A percentile compares a stretch with the other conserved stretches of the same genome.
phyloP scores from a whole-genome alignment of 257 asterid genomes.

The Capsicum baccatum region DNA sequence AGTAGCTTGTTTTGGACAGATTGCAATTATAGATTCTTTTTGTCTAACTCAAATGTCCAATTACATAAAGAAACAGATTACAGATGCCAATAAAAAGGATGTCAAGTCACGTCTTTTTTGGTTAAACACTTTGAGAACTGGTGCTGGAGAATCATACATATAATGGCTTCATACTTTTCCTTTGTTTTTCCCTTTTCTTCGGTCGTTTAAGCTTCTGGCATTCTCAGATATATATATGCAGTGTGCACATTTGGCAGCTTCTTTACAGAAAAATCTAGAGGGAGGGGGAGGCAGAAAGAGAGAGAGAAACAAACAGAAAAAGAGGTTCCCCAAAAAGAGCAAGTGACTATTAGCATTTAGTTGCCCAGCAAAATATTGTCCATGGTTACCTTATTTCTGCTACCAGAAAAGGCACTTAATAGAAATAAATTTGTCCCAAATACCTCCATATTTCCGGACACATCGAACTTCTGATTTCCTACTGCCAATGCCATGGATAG shows the following conservation, averaged over 20 bases:
- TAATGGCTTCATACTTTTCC: not conserved
- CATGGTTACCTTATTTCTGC: not conserved
- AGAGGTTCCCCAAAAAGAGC: conserved; percentile 23
- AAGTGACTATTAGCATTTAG: not conserved
- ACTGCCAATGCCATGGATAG: conserved; percentile 62
- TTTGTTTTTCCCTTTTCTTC: conserved; percentile 11
- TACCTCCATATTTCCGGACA: conserved; percentile 35
- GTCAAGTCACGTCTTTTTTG: not conserved
- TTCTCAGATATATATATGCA: conserved; percentile 2
- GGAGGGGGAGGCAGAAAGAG: conserved; percentile 23
- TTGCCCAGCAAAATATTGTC: not conserved
- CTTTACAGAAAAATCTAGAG: conserved; percentile 8
- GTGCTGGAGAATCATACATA: not conserved
- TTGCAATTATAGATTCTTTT: conserved; percentile 12
- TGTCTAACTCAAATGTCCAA: conserved; percentile 22
- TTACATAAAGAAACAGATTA: not conserved
- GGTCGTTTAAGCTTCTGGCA: not conserved
- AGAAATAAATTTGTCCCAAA: not conserved
- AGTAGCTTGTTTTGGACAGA: conserved; percentile 8
- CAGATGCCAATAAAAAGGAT: not conserved
- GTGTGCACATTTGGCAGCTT: not conserved
- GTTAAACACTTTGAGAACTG: not conserved
- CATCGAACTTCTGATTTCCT: conserved; percentile 54
- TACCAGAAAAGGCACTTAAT: conserved; percentile 1
- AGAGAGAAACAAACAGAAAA: conserved; percentile 26